Percentiles rank a stretch among this genome's conserved stretches.
Evolutionary conservation across 2,329 filamentous ascomycete species (phyloP).

Genomic region (Knoxdaviesia proteae): DNA sequence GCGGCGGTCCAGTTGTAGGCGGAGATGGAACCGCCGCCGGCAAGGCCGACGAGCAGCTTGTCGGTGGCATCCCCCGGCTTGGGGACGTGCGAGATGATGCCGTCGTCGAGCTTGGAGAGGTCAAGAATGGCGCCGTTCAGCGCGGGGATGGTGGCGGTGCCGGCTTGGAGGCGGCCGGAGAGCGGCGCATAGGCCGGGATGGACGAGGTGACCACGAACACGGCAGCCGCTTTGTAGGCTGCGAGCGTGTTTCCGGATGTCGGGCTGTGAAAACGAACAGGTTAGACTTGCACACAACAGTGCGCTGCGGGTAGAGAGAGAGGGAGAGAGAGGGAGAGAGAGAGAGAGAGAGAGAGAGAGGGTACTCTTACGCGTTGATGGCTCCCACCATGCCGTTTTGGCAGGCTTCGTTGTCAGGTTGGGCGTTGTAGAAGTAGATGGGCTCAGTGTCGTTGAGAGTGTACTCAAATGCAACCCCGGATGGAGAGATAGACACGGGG

Average conservation of each 20-base stretch:
- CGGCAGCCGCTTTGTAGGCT: constrained; percentile 14
- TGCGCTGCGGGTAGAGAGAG: too few relatives aligned
- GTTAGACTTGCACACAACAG: not conserved
- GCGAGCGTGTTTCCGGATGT: constrained; percentile 15
- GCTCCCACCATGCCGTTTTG: constrained; percentile 24
- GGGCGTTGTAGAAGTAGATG: constrained; percentile 18
- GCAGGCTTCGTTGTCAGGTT: constrained; percentile 13
- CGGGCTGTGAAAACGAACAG: constrained; percentile 2
- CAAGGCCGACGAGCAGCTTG: constrained; percentile 11
- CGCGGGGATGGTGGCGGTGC: constrained; percentile 11
- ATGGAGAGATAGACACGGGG: constrained; percentile 11
- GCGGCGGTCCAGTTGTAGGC: constrained; percentile 13
- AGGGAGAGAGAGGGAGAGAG: not conserved
- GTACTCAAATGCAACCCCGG: constrained; percentile 13
- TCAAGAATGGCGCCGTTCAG: constrained; percentile 12
- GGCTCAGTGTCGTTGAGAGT: constrained; percentile 12
- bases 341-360: not conserved
- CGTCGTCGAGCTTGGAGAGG: constrained; percentile 8
- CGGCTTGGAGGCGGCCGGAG: constrained; percentile 14
- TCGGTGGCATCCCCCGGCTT: constrained; percentile 8
- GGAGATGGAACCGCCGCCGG: constrained; percentile 13
- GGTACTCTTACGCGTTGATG: constrained; percentile 17
- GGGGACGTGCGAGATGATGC: constrained; percentile 9
- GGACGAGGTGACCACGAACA: constrained; percentile 12
- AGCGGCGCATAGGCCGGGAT: constrained; percentile 13